phyloP scores from a whole-genome alignment of 306 rosid species.

The Dryas drummondii region DNA sequence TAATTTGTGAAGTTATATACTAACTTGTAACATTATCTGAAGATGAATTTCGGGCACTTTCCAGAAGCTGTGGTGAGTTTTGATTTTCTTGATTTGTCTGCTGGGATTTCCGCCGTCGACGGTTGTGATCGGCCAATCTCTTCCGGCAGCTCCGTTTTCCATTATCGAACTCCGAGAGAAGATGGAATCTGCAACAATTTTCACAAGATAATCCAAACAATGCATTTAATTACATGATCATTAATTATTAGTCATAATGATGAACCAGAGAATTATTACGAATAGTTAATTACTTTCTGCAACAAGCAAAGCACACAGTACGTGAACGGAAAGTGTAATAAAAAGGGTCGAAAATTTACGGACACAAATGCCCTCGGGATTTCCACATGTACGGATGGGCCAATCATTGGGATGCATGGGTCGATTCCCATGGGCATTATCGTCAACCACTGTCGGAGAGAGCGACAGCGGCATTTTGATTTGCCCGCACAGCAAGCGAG shows the following conservation, averaged over 20 bases:
- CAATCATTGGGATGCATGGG: slow-evolving; percentile 55
- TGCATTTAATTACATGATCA: neutral
- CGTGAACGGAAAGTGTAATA: slow-evolving; percentile 47
- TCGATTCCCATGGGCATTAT: slow-evolving; percentile 35
- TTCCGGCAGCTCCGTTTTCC: slow-evolving; percentile 99
- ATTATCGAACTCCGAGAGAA: slow-evolving; percentile 86
- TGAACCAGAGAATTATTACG: neutral
- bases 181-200: slow-evolving; percentile 67
- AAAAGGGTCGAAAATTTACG: slow-evolving; percentile 31
- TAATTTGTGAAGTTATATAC: neutral
- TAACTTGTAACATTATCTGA: slow-evolving; percentile 55
- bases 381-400: slow-evolving; percentile 55
- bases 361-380: slow-evolving; percentile 92
- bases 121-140: slow-evolving; percentile 95
- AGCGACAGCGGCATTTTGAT: slow-evolving; percentile 23
- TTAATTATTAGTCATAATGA: neutral
- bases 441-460: slow-evolving; percentile 38
- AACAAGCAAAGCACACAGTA: slow-evolving; percentile 44
- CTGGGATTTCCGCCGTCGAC: slow-evolving; percentile 88
- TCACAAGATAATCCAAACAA: neutral
- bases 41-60: slow-evolving; percentile 27
- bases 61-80: slow-evolving; percentile 34
- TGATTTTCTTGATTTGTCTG: slow-evolving; percentile 51
- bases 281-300: slow-evolving; percentile 5
- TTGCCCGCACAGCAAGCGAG: neutral